Percentiles rank a stretch among this genome's conserved stretches.
Conservation (phyloP, 331 rosid species). For the Cydonia oblonga region DNA sequence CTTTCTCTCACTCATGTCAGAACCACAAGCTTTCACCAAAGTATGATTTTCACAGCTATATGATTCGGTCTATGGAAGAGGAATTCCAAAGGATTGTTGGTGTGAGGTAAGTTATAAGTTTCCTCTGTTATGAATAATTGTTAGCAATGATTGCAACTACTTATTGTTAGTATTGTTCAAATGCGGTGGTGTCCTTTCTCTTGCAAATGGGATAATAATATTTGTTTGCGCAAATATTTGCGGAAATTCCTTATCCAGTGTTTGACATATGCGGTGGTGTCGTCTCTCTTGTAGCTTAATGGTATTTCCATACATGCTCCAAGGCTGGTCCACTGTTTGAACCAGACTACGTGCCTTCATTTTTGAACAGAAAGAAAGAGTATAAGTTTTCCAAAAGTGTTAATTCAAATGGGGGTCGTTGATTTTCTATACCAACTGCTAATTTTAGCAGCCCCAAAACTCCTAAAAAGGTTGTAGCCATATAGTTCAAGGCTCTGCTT, state of each 20-base stretch:
- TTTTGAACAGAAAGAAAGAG: background rate
- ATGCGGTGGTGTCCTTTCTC: too few species aligned
- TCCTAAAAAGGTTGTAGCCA: background rate
- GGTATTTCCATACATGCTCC: background rate
- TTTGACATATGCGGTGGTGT: too few species aligned
- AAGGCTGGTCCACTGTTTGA: background rate
- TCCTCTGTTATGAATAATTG: background rate
- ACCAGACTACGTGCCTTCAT: background rate
- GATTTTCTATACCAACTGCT: background rate
- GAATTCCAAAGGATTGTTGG: constrained; percentile 96
- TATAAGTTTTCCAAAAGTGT: background rate
- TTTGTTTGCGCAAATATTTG: background rate
- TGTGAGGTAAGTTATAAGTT: constrained; percentile 55
- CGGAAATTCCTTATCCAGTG: background rate
- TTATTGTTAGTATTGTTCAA: background rate
- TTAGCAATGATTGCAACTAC: background rate
- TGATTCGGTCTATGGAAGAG: constrained; percentile 98
- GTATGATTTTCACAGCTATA: constrained; percentile 93
- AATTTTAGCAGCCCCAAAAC: background rate
- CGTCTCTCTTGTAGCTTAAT: background rate
- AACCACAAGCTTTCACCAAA: constrained; percentile 67
- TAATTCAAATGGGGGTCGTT: background rate
- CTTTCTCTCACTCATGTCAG: constrained; percentile 40
- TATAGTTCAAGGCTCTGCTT: background rate
- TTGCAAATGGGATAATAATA: background rate